Base-by-base conservation (phyloP, 1,139 yeast species). In the Scheffersomyces parashehatae region DNA sequence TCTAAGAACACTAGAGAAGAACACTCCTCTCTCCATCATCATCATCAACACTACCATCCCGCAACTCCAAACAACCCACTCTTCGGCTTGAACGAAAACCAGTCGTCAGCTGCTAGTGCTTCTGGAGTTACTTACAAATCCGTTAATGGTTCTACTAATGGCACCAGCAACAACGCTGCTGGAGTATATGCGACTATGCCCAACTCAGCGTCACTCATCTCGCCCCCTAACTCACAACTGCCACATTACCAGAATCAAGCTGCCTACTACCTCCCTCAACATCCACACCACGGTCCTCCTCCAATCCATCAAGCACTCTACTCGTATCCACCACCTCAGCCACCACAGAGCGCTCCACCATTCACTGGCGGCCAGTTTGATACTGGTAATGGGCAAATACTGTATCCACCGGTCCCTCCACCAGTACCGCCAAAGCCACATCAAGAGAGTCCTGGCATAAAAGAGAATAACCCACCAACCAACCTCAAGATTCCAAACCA, bases 401-500 rank as follows among this genome's bases (percentile, higher is more conserved):
- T 14, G 15, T 40, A 31, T 20, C 38, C 20, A 28, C 44, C 24
- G 26, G 35, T 20, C n/a, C 48, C 31, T 16, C 38, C 40, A 11
- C 36, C 37, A 33, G 35, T 16, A 15, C 31, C 29, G n/a, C 35
- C 15, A 30, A 35, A 37, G 9, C 43, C 29, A 11, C 37, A 28
- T 11, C 38, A 35, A 28, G 38, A 35, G 26, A 31, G 11, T 31
- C 5, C 35, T 9, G 26, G 26, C 26, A 20, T 20, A 5, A 20
- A 20, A 20, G 26, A 20, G 28, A 33, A 13, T 10, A 39, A 16
- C 15, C 39, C 24, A 46, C 36, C 48, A 20, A 5, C 26, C 26
- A 5, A 55, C 32, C 48, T 65, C 26, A 65, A 59, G 43, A 42
- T 64, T 13, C 70, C 72, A 3, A 48, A 56, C 8, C 62, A 57